Conservation (phyloP, 2,329 filamentous ascomycete genomes). For the Xylaria multiplex region DNA sequence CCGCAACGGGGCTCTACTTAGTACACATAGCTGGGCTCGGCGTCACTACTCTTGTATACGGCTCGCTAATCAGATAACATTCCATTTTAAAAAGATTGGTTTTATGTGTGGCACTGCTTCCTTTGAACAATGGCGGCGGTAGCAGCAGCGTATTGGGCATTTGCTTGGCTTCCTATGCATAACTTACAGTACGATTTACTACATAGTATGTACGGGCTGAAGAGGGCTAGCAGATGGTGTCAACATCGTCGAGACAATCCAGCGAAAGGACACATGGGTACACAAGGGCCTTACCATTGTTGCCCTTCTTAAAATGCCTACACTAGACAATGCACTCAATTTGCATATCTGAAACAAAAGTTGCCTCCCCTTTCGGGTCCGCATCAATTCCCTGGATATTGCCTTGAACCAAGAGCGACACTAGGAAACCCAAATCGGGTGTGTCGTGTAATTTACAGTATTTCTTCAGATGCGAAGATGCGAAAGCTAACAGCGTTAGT, state of each 20-base stretch:
- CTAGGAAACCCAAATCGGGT: not conserved
- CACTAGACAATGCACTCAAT: constrained; percentile 3
- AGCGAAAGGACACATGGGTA: constrained; percentile 4
- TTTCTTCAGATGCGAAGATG: not conserved
- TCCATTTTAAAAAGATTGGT: not conserved
- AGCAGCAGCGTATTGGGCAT: constrained; percentile 2
- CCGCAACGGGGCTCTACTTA: constrained; percentile 13
- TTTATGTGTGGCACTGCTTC: constrained; percentile 16
- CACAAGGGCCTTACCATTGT: not conserved
- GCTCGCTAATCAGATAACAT: constrained; percentile 23
- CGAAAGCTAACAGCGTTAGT: too few species aligned
- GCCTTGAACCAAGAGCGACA: not conserved
- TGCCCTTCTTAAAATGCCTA: constrained; percentile 7
- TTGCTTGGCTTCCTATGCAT: constrained; percentile 4
- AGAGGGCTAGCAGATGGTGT: not conserved
- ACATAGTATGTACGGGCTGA: constrained; percentile 4
- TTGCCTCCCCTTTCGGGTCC: constrained; percentile 7
- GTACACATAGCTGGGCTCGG: constrained; percentile 13
- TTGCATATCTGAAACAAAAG: constrained; percentile 5
- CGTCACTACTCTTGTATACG: constrained; percentile 3
- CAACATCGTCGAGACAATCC: not conserved
- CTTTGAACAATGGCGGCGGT: not conserved
- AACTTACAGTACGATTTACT: not conserved
- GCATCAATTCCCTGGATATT: not conserved
- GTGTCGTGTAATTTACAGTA: not conserved